A percentile compares a stretch with the other conserved stretches of the same genome.
Evolutionary conservation across 352 stramenopile genomes (phyloP).

Genomic region (Halophytophthora polymorphica): DNA sequence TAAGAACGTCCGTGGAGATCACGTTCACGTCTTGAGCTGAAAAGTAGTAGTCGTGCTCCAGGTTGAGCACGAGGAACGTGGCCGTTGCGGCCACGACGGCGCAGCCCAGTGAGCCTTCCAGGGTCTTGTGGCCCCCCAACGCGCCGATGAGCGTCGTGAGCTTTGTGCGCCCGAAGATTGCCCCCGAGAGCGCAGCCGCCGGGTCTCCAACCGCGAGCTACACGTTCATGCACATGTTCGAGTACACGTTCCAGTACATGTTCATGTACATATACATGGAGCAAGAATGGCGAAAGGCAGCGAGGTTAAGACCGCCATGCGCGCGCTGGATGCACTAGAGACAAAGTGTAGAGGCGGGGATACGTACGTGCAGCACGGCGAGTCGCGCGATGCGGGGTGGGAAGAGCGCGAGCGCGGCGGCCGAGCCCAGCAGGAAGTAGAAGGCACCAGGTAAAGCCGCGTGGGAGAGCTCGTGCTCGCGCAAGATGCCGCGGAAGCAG

Average conservation of each 20-base stretch:
- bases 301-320: no score
- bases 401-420: constrained; percentile 34
- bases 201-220: constrained; percentile 56
- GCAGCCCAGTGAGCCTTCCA: constrained; percentile 47
- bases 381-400: constrained; percentile 39
- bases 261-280: no score
- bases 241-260: no score
- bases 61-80: constrained; percentile 17
- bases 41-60: constrained; percentile 31
- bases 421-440: constrained; percentile 58
- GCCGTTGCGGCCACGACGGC: constrained; percentile 20
- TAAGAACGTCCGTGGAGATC: background rate
- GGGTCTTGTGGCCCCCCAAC: constrained; percentile 32
- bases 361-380: constrained; percentile 51
- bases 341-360: no score
- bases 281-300: no score
- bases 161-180: constrained; percentile 38
- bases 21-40: background rate
- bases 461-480: constrained; percentile 38
- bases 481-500: constrained; percentile 42
- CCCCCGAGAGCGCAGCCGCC: constrained; percentile 42
- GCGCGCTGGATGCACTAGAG: no score
- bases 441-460: constrained; percentile 43
- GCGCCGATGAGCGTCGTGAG: constrained; percentile 17
- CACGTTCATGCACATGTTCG: constrained; percentile 9